Conservation (phyloP, 306 rosid species). For the Ormosia emarginata region DNA sequence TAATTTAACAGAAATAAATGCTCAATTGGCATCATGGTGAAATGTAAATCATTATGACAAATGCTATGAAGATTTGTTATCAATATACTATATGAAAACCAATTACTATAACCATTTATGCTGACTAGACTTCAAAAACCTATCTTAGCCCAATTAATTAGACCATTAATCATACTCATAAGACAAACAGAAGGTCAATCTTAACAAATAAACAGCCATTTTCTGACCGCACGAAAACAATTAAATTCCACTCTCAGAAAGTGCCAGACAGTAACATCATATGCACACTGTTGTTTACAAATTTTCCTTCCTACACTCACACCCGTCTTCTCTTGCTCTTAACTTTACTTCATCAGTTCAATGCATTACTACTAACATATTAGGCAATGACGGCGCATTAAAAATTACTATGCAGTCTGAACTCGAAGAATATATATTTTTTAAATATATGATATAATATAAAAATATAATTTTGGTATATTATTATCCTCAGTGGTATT, state of each 20-base stretch:
- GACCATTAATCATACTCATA: not conserved
- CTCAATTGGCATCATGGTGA: conserved; percentile 4
- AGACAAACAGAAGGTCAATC: not conserved
- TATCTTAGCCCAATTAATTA: conserved; percentile 9
- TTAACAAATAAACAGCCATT: conserved; percentile 6
- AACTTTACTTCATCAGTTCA: conserved; percentile 30
- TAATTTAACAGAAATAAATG: conserved; percentile 24
- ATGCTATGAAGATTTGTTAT: conserved; percentile 1
- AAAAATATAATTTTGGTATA: not conserved
- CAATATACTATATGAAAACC: not conserved
- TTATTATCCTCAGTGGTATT: not conserved
- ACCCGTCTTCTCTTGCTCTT: conserved; percentile 11
- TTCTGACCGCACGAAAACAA: not conserved
- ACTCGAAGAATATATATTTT: not conserved
- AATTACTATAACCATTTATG: not conserved
- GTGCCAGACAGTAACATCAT: conserved; percentile 15
- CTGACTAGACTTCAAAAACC: conserved; percentile 5
- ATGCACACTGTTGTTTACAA: not conserved
- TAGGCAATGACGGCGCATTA: conserved; percentile 22
- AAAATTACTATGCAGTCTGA: conserved; percentile 2
- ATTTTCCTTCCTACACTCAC: not conserved
- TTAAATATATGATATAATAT: not conserved
- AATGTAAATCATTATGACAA: not conserved
- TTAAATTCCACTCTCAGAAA: not conserved
- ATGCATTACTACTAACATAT: conserved; percentile 13